phyloP scores from a whole-genome alignment of 768 basidiomycete species.

The Kwoniella mangroviensis region DNA sequence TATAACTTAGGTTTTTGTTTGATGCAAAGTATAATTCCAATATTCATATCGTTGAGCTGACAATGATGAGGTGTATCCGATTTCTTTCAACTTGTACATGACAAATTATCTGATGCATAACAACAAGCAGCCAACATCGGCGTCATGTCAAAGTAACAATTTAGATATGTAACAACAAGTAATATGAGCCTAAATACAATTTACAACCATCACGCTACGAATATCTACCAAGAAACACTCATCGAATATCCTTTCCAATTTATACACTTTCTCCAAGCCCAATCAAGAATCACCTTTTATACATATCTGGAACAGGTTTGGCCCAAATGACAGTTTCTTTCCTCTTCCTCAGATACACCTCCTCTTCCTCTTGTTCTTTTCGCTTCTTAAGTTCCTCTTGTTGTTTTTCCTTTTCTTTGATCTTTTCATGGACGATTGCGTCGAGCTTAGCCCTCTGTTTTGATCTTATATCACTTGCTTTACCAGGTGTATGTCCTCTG shows the following conservation, averaged over 20 bases:
- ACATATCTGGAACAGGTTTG: conserved; percentile 42
- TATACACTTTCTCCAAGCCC: too few relatives aligned
- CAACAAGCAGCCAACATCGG: background rate
- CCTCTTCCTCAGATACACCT: conserved; percentile 28
- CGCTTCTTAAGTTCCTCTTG: conserved; percentile 9
- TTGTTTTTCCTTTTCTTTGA: conserved; percentile 22
- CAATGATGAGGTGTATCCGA: too few relatives aligned
- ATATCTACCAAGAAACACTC: background rate
- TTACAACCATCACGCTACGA: too few relatives aligned
- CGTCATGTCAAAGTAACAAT: too few relatives aligned
- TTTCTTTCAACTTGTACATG: too few relatives aligned
- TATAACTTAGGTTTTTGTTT: too few relatives aligned
- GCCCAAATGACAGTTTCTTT: conserved; percentile 41
- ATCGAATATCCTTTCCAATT: too few relatives aligned
- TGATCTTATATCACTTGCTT: conserved; percentile 25
- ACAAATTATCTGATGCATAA: background rate
- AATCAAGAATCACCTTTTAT: conserved; percentile 6
- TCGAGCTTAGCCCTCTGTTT: conserved; percentile 31
- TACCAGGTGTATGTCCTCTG: conserved; percentile 39
- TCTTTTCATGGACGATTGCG: conserved; percentile 16
- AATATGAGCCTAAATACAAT: too few relatives aligned
- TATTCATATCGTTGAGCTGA: too few relatives aligned
- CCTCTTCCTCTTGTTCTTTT: conserved; percentile 27
- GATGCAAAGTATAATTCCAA: too few relatives aligned
- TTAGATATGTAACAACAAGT: too few relatives aligned